Conservation (phyloP, 441 rosid genomes). For the Jatropha multifida region DNA sequence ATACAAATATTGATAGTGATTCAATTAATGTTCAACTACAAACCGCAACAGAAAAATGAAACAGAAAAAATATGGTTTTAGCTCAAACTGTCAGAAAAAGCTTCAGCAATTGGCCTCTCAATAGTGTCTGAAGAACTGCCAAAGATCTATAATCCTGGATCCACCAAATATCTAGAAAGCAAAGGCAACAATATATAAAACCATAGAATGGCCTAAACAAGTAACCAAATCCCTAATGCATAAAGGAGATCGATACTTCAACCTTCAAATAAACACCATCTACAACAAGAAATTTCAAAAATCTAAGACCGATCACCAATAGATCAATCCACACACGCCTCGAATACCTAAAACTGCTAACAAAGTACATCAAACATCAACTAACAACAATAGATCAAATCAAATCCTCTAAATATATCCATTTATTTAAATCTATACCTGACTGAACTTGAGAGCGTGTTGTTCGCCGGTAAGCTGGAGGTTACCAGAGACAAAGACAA, state of each 20-base stretch:
- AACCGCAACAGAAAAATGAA: not conserved
- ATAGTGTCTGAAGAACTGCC: not conserved
- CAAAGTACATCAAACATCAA: slow-evolving; percentile 13
- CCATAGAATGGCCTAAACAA: no score
- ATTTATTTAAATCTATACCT: slow-evolving; percentile 38
- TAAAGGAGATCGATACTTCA: slow-evolving; percentile 11
- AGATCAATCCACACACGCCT: slow-evolving; percentile 24
- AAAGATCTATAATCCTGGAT: slow-evolving; percentile 9
- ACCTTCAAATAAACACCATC: not conserved
- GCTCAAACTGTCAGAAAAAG: not conserved
- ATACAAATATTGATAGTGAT: not conserved
- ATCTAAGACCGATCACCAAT: not conserved
- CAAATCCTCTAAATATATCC: not conserved
- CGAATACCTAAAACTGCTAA: slow-evolving; percentile 6
- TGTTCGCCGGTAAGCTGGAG: slow-evolving; percentile 93
- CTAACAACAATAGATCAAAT: not conserved
- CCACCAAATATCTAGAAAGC: not conserved
- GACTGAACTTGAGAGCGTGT: slow-evolving; percentile 94
- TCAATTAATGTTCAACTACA: no score
- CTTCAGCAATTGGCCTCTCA: not conserved
- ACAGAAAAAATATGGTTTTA: not conserved
- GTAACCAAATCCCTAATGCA: not conserved
- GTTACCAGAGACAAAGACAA: slow-evolving; percentile 90
- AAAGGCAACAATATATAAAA: not conserved
- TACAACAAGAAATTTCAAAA: not conserved